Evolutionary conservation across 2,329 filamentous ascomycete genomes (phyloP).

Genomic region (Claviceps sp.): DNA sequence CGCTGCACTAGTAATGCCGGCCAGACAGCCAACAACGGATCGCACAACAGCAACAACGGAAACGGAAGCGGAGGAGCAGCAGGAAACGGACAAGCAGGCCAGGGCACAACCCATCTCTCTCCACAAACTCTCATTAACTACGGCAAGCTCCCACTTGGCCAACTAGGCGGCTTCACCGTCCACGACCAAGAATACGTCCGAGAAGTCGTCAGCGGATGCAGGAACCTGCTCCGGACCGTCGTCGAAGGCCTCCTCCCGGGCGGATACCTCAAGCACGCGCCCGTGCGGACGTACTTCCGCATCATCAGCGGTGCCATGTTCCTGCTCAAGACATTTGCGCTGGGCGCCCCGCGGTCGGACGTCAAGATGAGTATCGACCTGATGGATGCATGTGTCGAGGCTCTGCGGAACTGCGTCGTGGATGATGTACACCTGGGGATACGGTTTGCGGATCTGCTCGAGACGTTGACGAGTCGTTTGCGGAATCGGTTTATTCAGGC

Average conservation of each 20-base stretch:
- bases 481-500: conserved; percentile 61
- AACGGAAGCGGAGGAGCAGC: neutral
- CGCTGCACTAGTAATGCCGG: conserved; percentile 67
- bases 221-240: conserved; percentile 63
- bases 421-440: conserved; percentile 80
- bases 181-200: conserved; percentile 61
- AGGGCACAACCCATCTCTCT: conserved; percentile 28
- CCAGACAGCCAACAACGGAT: conserved; percentile 24
- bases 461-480: conserved; percentile 61
- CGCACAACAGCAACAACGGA: conserved; percentile 9
- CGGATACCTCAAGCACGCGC: conserved; percentile 69
- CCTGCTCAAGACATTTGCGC: conserved; percentile 68
- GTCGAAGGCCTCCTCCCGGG: conserved; percentile 62
- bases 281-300: conserved; percentile 73
- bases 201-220: conserved; percentile 65
- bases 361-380: conserved; percentile 62
- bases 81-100: conserved; percentile 17
- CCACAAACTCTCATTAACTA: conserved; percentile 53
- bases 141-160: conserved; percentile 49
- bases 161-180: conserved; percentile 48
- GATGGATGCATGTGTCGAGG: conserved; percentile 62
- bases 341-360: conserved; percentile 67
- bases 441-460: conserved; percentile 70
- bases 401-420: conserved; percentile 64
- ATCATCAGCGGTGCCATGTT: conserved; percentile 82